Percentiles rank a stretch among this genome's conserved stretches.
phyloP scores from a whole-genome alignment of 495 filamentous ascomycete genomes.

The Glonium stellatum region DNA sequence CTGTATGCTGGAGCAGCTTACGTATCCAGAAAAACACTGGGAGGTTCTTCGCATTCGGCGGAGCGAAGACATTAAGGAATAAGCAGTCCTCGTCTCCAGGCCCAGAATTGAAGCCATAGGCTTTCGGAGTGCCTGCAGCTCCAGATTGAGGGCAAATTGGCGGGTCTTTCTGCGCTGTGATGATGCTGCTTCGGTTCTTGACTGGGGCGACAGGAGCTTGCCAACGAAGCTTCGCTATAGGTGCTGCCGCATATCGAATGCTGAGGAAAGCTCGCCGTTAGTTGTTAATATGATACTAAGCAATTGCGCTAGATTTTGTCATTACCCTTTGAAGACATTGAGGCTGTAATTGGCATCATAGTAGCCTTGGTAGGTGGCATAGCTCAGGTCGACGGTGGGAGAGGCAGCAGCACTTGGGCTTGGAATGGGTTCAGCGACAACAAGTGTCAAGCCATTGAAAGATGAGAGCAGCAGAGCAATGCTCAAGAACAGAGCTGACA shows the following conservation, averaged over 20 bases:
- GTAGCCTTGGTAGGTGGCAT: not conserved
- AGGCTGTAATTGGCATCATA: not conserved
- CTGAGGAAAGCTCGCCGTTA: not conserved
- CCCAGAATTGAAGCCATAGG: constrained; percentile 17
- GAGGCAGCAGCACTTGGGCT: not conserved
- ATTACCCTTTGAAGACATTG: not conserved
- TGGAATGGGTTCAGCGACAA: not conserved
- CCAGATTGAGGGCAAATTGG: constrained; percentile 27
- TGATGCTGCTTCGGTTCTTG: constrained; percentile 14
- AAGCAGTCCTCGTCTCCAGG: constrained; percentile 47
- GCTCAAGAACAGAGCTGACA: not conserved
- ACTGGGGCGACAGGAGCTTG: constrained; percentile 17
- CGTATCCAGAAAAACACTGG: constrained; percentile 38
- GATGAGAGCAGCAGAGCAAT: not conserved
- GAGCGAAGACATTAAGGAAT: constrained; percentile 44
- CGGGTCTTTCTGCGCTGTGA: constrained; percentile 16
- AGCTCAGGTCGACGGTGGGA: constrained; percentile 1
- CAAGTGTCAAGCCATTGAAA: not conserved
- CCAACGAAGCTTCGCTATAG: not conserved
- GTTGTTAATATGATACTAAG: not conserved
- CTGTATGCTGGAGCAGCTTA: constrained; percentile 24
- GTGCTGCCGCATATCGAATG: not conserved
- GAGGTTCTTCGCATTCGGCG: constrained; percentile 37
- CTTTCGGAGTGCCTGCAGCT: constrained; percentile 12
- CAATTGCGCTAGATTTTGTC: not conserved